Percentiles rank a stretch among this genome's conserved stretches.
Evolutionary conservation across 177 flowering plant species (phyloP).

Genomic region (Tripterygium wilfordii): DNA sequence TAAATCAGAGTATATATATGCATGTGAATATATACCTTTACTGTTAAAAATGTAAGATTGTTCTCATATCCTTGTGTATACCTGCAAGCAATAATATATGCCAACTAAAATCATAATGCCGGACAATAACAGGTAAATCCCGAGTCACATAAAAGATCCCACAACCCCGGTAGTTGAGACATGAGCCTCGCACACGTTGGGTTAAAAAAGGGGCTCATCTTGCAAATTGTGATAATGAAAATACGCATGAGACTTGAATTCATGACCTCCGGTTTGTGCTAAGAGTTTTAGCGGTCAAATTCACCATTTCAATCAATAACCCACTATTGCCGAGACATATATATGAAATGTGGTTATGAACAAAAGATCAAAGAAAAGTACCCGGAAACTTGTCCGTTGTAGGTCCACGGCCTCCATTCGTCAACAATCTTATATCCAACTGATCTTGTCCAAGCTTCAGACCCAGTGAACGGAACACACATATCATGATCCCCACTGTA

Average conservation of each 20-base stretch:
- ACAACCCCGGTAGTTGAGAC: too few relatives aligned
- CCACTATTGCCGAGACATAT: too few relatives aligned
- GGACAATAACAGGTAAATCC: too few relatives aligned
- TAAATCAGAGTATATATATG: not conserved
- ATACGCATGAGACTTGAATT: too few relatives aligned
- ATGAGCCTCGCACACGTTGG: too few relatives aligned
- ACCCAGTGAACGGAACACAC: conserved; percentile 96
- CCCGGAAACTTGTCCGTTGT: conserved; percentile 74
- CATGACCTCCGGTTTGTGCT: too few relatives aligned
- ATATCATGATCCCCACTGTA: conserved; percentile 97
- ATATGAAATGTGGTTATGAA: not conserved
- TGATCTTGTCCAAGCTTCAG: conserved; percentile 89
- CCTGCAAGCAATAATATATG: conserved; percentile 34
- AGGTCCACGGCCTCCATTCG: conserved; percentile 86
- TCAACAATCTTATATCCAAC: conserved; percentile 66
- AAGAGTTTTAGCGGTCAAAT: too few relatives aligned
- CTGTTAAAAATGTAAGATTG: conserved; percentile 70
- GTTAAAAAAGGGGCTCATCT: too few relatives aligned
- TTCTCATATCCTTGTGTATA: conserved; percentile 64
- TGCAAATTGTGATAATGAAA: too few relatives aligned
- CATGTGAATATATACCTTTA: conserved; percentile 37
- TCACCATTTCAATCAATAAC: too few relatives aligned
- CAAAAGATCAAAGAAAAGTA: conserved; percentile 12
- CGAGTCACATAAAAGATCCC: not conserved
- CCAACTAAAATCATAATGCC: too few relatives aligned